These are phyloP conservation scores for Cutaneotrichosporon mucoides DNA, from an alignment of 1,284 basidiomycete genomes.

Conservation along the genomic window DNA sequence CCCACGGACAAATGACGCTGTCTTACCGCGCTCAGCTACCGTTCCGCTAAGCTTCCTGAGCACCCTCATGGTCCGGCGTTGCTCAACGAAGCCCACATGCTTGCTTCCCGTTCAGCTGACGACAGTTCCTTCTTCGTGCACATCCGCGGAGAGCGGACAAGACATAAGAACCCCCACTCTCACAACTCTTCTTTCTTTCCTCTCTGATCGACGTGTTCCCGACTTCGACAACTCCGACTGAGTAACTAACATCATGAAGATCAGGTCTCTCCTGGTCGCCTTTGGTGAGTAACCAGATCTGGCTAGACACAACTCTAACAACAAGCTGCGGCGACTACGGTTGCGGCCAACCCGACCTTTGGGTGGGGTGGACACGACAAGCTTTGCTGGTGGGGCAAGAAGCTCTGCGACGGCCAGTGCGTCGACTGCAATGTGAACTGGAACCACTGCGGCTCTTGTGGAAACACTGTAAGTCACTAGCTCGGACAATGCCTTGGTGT, in stretches of 20 bases:
- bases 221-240: not conserved
- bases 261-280: slow-evolving; percentile 1
- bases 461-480: not conserved
- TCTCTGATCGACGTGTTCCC: not conserved
- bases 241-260: not conserved
- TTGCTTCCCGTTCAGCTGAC: too few relatives aligned
- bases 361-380: not conserved
- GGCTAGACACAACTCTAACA: not conserved
- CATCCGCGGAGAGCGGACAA: too few relatives aligned
- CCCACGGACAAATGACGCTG: too few relatives aligned
- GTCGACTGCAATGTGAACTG: not conserved
- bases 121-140: too few relatives aligned
- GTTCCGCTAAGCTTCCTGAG: too few relatives aligned
- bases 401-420: not conserved
- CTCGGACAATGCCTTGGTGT: not conserved
- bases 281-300: not conserved
- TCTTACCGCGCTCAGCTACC: too few relatives aligned
- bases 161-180: not conserved
- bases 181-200: not conserved
- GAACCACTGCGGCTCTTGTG: not conserved
- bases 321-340: not conserved
- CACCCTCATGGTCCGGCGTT: too few relatives aligned
- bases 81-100: too few relatives aligned
- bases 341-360: not conserved
- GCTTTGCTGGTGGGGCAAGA: not conserved